phyloP scores from a whole-genome alignment of 75 land plant species.

The Larix kaempferi region DNA sequence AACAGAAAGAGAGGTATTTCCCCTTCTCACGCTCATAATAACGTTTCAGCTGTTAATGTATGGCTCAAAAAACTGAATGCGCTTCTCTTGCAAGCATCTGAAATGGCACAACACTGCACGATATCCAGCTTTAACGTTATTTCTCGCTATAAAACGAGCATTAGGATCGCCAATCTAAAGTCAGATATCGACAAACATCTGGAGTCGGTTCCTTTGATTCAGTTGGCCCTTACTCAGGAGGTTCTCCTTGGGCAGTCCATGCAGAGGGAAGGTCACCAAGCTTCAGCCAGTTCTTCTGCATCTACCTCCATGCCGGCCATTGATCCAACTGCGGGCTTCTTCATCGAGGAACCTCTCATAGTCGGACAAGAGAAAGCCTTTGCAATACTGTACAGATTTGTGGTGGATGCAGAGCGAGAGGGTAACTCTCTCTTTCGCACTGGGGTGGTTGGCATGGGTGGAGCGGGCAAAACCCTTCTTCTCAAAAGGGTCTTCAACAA shows the following conservation, averaged over 20 bases:
- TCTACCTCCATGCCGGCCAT: background rate
- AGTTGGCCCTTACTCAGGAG: background rate
- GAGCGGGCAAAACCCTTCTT: background rate
- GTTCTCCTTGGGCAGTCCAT: background rate
- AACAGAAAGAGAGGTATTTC: background rate
- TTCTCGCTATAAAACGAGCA: background rate
- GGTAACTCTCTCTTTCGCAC: background rate
- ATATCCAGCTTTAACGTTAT: background rate
- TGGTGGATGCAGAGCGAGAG: background rate
- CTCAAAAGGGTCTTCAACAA: background rate
- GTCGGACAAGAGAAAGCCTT: background rate
- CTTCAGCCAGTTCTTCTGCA: background rate
- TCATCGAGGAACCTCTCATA: background rate
- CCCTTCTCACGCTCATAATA: background rate
- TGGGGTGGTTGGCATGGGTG: background rate
- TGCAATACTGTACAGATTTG: background rate
- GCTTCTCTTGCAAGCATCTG: background rate
- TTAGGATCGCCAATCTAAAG: background rate
- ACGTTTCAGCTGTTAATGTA: background rate
- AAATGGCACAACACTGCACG: background rate
- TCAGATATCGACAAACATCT: background rate
- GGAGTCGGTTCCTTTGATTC: background rate
- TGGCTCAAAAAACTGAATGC: background rate
- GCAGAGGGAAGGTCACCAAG: background rate
- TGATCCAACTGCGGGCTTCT: background rate